Evolutionary conservation across 2,329 filamentous ascomycete species (phyloP).

Genomic region (Geosmithia putterillii): DNA sequence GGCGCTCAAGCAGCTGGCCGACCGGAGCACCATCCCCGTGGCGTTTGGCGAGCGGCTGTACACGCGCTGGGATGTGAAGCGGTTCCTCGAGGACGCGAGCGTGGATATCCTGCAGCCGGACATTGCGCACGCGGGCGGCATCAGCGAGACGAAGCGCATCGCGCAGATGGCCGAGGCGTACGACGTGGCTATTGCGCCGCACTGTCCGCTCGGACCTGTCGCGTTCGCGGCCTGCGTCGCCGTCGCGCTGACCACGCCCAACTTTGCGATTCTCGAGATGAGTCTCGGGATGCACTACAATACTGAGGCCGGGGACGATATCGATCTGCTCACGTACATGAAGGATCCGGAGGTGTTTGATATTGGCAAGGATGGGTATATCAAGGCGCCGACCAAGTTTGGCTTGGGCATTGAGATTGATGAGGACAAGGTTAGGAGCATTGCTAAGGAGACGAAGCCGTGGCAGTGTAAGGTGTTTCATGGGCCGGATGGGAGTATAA

Average conservation of each 20-base stretch:
- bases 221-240: constrained; percentile 61
- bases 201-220: constrained; percentile 62
- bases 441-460: constrained; percentile 43
- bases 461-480: constrained; percentile 58
- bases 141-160: constrained; percentile 58
- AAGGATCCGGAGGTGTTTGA: constrained; percentile 53
- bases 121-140: constrained; percentile 59
- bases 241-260: constrained; percentile 46
- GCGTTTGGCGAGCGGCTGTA: constrained; percentile 63
- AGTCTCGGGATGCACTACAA: constrained; percentile 73
- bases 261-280: constrained; percentile 70
- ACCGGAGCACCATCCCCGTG: constrained; percentile 49
- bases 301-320: constrained; percentile 26
- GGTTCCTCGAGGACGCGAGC: constrained; percentile 54
- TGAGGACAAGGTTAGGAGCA: constrained; percentile 51
- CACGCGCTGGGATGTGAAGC: constrained; percentile 61
- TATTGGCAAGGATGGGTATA: constrained; percentile 49
- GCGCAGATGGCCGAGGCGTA: constrained; percentile 62
- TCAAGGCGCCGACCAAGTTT: constrained; percentile 44
- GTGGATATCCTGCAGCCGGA: constrained; percentile 67
- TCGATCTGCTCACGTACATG: constrained; percentile 55
- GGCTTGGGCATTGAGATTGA: constrained; percentile 55
- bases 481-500: constrained; percentile 52
- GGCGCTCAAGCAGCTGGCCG: constrained; percentile 35
- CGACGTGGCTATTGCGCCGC: constrained; percentile 57